Evolutionary conservation across 2,329 filamentous ascomycete species (phyloP), one percentile per base, ranked within the genome.

Genomic region (Venturiaceae sp.): DNA sequence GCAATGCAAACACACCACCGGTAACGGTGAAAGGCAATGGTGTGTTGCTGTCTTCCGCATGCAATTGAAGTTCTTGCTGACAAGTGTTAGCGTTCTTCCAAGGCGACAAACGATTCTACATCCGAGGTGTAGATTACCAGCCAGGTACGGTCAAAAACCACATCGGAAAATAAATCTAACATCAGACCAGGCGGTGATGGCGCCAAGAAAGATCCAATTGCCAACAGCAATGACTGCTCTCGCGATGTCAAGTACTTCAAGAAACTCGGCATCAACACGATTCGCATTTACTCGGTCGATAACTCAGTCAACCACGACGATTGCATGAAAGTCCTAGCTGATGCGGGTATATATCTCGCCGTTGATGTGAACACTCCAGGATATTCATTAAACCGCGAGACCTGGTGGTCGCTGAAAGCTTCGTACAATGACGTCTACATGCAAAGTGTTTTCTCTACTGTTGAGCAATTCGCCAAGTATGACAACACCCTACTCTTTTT

Each of bases 201-300:
- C 4, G 37, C 30, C 9, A 54, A 36, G 53, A 74, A 75, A 57
- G 91, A 96, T 69, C 90, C 91, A 61, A 85, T 96, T 55, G 84
- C 88, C 62, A 85, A 95, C 66, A 69, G 77, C 23, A 73, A 73
- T 3, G 75, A 80, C 68, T 95, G 92, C 82, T 80, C 83, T 71
- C 87, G 91, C 63, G 90, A 95, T 68, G 87, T 96, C 65, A 74
- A 76, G 55, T 79, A 89, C 70, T 95, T 96, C 83, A 83, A 89
- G 77, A 83, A 90, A 64, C 80, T 96, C 55, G 90, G 90, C 53
- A 78, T 96, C 75, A 96, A 96, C 80, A 91, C 90, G 26, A 80
- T 96, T 69, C 90, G 92, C 73, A 88, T 96, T 61, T 96, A 96
- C 80, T 90, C 87, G 16, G 85, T 95, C 64, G 92, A 96, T 79